phyloP scores from a whole-genome alignment of 345 rosid genomes.

The Corymbia maculata region DNA sequence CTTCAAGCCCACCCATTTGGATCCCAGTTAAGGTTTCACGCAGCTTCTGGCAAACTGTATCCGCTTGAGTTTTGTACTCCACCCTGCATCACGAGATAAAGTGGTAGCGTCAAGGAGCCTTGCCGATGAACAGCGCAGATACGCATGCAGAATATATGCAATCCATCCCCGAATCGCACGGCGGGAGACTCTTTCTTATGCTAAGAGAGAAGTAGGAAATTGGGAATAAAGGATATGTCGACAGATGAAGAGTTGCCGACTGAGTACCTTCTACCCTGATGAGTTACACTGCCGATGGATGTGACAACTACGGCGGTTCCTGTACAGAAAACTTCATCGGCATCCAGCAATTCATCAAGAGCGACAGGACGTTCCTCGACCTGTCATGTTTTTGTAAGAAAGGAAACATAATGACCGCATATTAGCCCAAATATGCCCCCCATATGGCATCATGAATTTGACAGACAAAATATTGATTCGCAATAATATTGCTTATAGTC shows the following conservation, averaged over 20 bases:
- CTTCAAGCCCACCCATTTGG: constrained; percentile 42
- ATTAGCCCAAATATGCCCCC: not conserved
- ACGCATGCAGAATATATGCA: not conserved
- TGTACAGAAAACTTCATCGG: constrained; percentile 29
- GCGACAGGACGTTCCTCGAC: constrained; percentile 4
- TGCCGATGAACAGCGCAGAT: not conserved
- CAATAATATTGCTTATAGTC: not conserved
- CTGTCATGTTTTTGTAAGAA: not conserved
- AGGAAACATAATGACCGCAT: not conserved
- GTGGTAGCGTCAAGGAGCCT: not conserved
- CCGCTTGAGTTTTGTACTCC: constrained; percentile 26
- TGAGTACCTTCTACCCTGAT: constrained; percentile 11
- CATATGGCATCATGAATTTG: not conserved
- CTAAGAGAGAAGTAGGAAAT: not conserved
- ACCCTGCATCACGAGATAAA: constrained; percentile 18
- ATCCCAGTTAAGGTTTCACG: constrained; percentile 24
- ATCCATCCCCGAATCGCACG: not conserved
- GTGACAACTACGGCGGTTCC: constrained; percentile 31
- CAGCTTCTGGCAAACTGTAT: constrained; percentile 17
- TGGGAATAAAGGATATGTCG: not conserved
- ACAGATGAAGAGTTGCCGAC: not conserved
- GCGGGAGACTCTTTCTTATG: not conserved
- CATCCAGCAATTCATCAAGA: constrained; percentile 3
- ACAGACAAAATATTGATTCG: not conserved
- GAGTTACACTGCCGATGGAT: constrained; percentile 19